Evolutionary conservation across 768 basidiomycete species (phyloP).

Genomic region (Dacryopinax primogenitus): DNA sequence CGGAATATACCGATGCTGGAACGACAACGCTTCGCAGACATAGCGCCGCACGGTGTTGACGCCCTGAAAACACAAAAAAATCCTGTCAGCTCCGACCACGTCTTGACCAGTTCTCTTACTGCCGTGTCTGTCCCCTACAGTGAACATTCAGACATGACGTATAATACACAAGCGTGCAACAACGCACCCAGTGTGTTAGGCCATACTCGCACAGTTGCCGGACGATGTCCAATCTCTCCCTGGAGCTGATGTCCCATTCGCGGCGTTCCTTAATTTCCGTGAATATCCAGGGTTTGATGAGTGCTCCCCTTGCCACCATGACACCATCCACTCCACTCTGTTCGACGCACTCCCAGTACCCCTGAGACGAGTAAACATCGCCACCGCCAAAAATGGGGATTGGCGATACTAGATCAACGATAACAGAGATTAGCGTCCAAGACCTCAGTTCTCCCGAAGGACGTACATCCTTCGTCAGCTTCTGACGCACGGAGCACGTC

Average conservation of each 20-base stretch:
- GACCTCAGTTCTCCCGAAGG: slow-evolving; percentile 14
- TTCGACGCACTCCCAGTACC: slow-evolving; percentile 66
- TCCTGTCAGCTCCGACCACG: slow-evolving; percentile 15
- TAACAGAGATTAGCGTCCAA: neutral
- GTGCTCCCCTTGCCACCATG: slow-evolving; percentile 87
- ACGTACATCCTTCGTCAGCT: slow-evolving; percentile 52
- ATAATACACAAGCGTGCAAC: slow-evolving; percentile 2
- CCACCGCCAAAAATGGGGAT: slow-evolving; percentile 97
- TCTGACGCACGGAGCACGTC: slow-evolving; percentile 60
- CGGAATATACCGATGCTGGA: slow-evolving; percentile 92
- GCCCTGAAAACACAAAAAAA: slow-evolving; percentile 32
- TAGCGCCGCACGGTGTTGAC: slow-evolving; percentile 86
- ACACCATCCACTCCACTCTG: slow-evolving; percentile 81
- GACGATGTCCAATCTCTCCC: slow-evolving; percentile 68
- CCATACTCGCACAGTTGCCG: slow-evolving; percentile 72
- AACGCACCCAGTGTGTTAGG: slow-evolving; percentile 42
- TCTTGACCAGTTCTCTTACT: slow-evolving; percentile 23
- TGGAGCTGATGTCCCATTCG: slow-evolving; percentile 86
- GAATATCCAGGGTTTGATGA: slow-evolving; percentile 58
- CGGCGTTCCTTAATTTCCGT: slow-evolving; percentile 85
- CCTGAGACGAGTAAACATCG: slow-evolving; percentile 79
- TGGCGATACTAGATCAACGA: slow-evolving; percentile 55
- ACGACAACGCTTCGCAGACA: slow-evolving; percentile 88
- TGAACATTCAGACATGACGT: slow-evolving; percentile 26
- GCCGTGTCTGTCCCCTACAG: slow-evolving; percentile 79